phyloP scores from a whole-genome alignment of 2,329 filamentous ascomycete species.

The Colletotrichum sp. region DNA sequence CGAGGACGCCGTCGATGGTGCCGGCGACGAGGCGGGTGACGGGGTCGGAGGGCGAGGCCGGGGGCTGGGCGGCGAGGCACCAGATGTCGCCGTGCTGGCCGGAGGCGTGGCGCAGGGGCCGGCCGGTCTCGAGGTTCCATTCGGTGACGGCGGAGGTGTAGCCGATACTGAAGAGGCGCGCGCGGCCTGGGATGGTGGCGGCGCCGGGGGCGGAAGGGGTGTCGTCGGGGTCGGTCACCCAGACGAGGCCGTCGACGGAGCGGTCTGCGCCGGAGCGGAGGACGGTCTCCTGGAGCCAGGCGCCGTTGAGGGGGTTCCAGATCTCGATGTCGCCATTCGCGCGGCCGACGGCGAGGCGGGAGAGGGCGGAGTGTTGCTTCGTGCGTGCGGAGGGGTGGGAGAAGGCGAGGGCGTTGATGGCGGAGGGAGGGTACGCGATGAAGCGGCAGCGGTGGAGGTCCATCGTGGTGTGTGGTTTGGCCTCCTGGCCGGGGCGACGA shows the following conservation, averaged over 20 bases:
- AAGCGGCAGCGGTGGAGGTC: slow-evolving; percentile 98
- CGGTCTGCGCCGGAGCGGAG: slow-evolving; percentile 83
- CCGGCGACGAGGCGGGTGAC: slow-evolving; percentile 76
- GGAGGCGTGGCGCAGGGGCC: slow-evolving; percentile 80
- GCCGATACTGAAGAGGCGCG: slow-evolving; percentile 92
- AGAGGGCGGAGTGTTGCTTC: slow-evolving; percentile 54
- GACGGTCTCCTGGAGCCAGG: slow-evolving; percentile 89
- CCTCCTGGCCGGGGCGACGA: slow-evolving; percentile 1
- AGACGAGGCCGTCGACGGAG: slow-evolving; percentile 88
- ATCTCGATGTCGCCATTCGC: slow-evolving; percentile 97
- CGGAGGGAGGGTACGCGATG: slow-evolving; percentile 87
- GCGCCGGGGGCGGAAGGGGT: slow-evolving; percentile 48
- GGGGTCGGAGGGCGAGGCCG: slow-evolving; percentile 28
- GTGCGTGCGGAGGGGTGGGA: slow-evolving; percentile 70
- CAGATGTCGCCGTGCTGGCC: slow-evolving; percentile 96
- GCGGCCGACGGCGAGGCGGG: slow-evolving; percentile 86
- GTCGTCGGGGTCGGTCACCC: slow-evolving; percentile 86
- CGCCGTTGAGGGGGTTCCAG: slow-evolving; percentile 85
- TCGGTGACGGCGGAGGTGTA: slow-evolving; percentile 92
- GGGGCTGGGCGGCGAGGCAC: slow-evolving; percentile 89
- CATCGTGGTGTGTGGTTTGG: slow-evolving; percentile 57
- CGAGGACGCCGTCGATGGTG: slow-evolving; percentile 89
- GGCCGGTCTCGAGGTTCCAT: slow-evolving; percentile 86
- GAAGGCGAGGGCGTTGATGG: slow-evolving; percentile 94
- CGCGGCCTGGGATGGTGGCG: slow-evolving; percentile 47